Evolutionary conservation across 2,329 filamentous ascomycete species (phyloP).

Genomic region (Zymoseptoria ardabiliae): DNA sequence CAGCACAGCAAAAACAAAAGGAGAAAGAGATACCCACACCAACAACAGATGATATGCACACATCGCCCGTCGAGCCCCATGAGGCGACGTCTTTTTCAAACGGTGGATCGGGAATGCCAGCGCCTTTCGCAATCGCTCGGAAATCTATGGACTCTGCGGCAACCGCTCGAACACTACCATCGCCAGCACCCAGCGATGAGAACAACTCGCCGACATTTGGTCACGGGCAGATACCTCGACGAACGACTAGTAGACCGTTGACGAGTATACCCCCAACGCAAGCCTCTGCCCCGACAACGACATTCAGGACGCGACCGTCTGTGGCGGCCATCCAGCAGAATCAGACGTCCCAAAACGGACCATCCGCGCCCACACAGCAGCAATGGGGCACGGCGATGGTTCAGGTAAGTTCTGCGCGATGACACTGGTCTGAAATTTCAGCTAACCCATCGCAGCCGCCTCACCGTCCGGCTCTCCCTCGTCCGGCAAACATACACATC

Average conservation of each 20-base stretch:
- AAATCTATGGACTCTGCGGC: background rate
- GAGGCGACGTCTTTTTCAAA: background rate
- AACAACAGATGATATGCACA: background rate
- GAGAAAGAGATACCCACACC: background rate
- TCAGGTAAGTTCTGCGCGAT: too few relatives aligned
- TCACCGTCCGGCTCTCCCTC: background rate
- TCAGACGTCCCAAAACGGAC: background rate
- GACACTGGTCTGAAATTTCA: too few relatives aligned
- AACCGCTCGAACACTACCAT: constrained; percentile 43
- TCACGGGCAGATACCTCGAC: constrained; percentile 4
- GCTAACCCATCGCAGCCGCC: too few relatives aligned
- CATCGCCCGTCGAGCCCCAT: background rate
- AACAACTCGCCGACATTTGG: constrained; percentile 21
- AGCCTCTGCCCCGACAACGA: background rate
- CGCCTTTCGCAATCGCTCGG: background rate
- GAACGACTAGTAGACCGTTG: background rate
- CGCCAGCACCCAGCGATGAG: constrained; percentile 58
- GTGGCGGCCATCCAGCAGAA: background rate
- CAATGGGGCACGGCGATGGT: background rate
- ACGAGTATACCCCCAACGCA: background rate
- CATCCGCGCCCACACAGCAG: background rate
- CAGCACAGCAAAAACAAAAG: too few relatives aligned
- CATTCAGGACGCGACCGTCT: background rate
- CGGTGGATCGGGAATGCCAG: background rate
- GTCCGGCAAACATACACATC: background rate